These are phyloP conservation scores for Hypoxylon crocopeplum DNA, from an alignment of 495 filamentous ascomycete species.

Conservation along the genomic window DNA sequence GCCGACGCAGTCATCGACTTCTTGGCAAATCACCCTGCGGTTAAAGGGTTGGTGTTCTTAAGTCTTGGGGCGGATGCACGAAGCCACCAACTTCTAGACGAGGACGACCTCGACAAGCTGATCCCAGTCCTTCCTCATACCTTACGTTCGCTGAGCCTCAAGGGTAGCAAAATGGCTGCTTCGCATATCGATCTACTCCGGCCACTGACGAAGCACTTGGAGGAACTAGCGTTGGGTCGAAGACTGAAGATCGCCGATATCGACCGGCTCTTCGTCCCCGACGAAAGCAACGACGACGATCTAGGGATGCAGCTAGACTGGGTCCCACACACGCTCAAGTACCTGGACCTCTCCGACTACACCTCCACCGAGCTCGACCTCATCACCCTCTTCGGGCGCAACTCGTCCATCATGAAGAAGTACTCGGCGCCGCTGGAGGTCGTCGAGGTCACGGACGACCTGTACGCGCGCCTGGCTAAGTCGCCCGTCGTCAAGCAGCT, in stretches of 20 bases:
- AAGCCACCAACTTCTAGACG: conserved; percentile 73
- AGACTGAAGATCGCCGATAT: conserved; percentile 70
- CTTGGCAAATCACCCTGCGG: conserved; percentile 74
- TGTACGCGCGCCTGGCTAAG: conserved; percentile 67
- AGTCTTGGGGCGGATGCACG: conserved; percentile 78
- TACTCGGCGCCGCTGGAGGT: conserved; percentile 77
- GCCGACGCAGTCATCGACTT: conserved; percentile 74
- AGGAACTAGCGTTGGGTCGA: conserved; percentile 78
- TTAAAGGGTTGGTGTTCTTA: conserved; percentile 70
- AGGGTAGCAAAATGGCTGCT: conserved; percentile 72
- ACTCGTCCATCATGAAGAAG: conserved; percentile 65
- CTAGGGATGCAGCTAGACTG: conserved; percentile 51
- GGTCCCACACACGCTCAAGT: conserved; percentile 72
- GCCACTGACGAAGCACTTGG: conserved; percentile 80
- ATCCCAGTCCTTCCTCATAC: conserved; percentile 72
- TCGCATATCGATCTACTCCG: conserved; percentile 68
- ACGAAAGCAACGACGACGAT: conserved; percentile 45
- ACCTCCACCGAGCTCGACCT: conserved; percentile 66
- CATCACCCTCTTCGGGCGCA: conserved; percentile 64
- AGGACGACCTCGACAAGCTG: conserved; percentile 67
- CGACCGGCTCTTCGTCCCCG: conserved; percentile 61
- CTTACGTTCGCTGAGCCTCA: conserved; percentile 78
- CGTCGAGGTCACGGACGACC: conserved; percentile 76
- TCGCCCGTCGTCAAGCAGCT: conserved; percentile 49
- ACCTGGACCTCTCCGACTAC: conserved; percentile 73